Conservation (phyloP, 495 filamentous ascomycete genomes). For the Aspergillus taichungensis region DNA sequence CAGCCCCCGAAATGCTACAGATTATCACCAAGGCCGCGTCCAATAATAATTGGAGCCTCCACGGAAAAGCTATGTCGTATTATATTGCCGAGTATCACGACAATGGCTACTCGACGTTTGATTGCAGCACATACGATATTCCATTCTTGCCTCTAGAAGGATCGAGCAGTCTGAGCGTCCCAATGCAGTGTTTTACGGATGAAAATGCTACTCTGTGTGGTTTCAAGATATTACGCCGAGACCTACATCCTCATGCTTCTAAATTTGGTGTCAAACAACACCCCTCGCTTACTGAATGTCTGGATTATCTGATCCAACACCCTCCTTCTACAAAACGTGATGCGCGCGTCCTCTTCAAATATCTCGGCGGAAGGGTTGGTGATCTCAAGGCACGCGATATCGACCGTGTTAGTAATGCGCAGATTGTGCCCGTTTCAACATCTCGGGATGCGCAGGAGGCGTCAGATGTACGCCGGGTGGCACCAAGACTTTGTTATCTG, state of each 20-base stretch:
- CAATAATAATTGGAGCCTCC: conserved; percentile 46
- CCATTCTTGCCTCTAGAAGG: conserved; percentile 69
- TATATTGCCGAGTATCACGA: conserved; percentile 68
- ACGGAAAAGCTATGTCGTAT: conserved; percentile 67
- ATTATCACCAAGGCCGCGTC: conserved; percentile 56
- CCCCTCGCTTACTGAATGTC: conserved; percentile 66
- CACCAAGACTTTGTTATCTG: conserved; percentile 67
- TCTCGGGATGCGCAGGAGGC: conserved; percentile 26
- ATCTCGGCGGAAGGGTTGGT: conserved; percentile 65
- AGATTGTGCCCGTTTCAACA: conserved; percentile 60
- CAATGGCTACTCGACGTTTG: conserved; percentile 61
- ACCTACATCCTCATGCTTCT: conserved; percentile 63
- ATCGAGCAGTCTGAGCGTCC: conserved; percentile 52
- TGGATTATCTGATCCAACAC: conserved; percentile 55
- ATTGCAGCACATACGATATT: conserved; percentile 44
- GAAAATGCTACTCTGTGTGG: conserved; percentile 65
- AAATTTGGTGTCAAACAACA: conserved; percentile 79
- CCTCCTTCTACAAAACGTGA: conserved; percentile 57
- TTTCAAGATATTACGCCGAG: conserved; percentile 63
- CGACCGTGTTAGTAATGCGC: conserved; percentile 48
- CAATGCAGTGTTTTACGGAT: conserved; percentile 75
- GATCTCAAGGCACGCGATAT: conserved; percentile 58
- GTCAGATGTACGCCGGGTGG: conserved; percentile 35
- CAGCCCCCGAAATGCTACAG: conserved; percentile 59
- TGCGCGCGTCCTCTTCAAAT: conserved; percentile 66